phyloP scores from a whole-genome alignment of 2,329 filamentous ascomycete species.

The Ilyonectria mors-panacis region DNA sequence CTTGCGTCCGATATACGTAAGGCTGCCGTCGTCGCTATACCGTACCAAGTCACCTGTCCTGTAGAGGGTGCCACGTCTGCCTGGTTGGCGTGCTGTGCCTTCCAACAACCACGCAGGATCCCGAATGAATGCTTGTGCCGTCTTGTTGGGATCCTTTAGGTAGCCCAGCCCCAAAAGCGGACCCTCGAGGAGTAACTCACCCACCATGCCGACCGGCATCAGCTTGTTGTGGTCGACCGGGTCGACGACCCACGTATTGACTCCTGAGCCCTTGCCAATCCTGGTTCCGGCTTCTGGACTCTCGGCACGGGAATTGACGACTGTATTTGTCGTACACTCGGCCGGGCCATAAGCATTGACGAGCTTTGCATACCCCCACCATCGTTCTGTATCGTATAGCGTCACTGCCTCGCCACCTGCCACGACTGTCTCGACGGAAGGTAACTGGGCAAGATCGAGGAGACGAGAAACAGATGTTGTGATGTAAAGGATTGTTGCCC shows the following conservation, averaged over 20 bases:
- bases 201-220: conserved; percentile 11
- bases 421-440: too few relatives aligned
- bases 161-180: conserved; percentile 20
- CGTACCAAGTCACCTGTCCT: neutral
- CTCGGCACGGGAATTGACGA: too few relatives aligned
- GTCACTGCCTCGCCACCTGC: too few relatives aligned
- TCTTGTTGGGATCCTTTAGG: conserved; percentile 16
- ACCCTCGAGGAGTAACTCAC: conserved; percentile 28
- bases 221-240: conserved; percentile 21
- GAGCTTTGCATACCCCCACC: too few relatives aligned
- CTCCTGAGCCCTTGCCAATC: conserved; percentile 21
- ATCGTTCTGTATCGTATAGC: too few relatives aligned
- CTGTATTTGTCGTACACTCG: too few relatives aligned
- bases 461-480: too few relatives aligned
- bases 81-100: too few relatives aligned
- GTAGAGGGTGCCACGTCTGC: neutral
- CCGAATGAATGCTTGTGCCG: conserved; percentile 15
- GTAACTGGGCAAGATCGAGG: too few relatives aligned
- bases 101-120: conserved; percentile 17
- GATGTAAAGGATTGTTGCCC: too few relatives aligned
- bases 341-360: too few relatives aligned
- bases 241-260: conserved; percentile 28
- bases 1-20: neutral
- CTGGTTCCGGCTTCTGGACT: too few relatives aligned
- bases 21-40: neutral